phyloP scores from a whole-genome alignment of 148 eudicot genomes.

The Polygonum aviculare region DNA sequence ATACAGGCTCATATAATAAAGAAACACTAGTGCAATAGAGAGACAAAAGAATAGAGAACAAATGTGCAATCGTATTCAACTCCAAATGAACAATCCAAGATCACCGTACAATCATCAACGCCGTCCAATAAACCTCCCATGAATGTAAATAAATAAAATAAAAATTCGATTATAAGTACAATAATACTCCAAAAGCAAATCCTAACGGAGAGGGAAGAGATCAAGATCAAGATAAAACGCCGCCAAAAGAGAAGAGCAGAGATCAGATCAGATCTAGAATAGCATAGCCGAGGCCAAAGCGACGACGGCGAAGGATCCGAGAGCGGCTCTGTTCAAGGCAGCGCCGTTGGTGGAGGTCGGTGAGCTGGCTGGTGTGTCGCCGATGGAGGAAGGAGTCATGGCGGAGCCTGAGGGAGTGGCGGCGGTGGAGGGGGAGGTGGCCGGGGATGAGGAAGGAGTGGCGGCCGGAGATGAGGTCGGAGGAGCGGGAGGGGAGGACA shows the following conservation, averaged over 20 bases:
- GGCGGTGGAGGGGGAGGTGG: background rate
- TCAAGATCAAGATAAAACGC: background rate
- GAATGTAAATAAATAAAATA: conserved; percentile 8
- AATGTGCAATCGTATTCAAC: background rate
- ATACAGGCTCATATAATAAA: background rate
- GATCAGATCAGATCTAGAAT: conserved; percentile 6
- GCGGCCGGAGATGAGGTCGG: conserved; percentile 9
- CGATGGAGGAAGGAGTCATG: background rate
- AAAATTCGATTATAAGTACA: background rate
- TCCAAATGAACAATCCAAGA: background rate
- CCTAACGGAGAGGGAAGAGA: background rate
- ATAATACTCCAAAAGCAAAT: background rate
- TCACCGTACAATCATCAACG: background rate
- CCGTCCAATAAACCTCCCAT: background rate
- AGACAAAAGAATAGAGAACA: background rate
- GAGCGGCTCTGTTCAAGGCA: conserved; percentile 7
- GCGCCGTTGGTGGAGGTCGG: conserved; percentile 2
- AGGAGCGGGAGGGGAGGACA: conserved; percentile 10
- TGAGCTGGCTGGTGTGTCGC: background rate
- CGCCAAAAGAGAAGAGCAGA: background rate
- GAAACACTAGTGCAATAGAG: background rate
- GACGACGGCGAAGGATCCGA: conserved; percentile 9
- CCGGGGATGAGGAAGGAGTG: background rate
- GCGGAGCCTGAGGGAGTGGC: background rate
- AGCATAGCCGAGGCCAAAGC: conserved; percentile 8